Base-by-base conservation (phyloP, 1,284 basidiomycete species). In the Microbotryum intermedium region DNA sequence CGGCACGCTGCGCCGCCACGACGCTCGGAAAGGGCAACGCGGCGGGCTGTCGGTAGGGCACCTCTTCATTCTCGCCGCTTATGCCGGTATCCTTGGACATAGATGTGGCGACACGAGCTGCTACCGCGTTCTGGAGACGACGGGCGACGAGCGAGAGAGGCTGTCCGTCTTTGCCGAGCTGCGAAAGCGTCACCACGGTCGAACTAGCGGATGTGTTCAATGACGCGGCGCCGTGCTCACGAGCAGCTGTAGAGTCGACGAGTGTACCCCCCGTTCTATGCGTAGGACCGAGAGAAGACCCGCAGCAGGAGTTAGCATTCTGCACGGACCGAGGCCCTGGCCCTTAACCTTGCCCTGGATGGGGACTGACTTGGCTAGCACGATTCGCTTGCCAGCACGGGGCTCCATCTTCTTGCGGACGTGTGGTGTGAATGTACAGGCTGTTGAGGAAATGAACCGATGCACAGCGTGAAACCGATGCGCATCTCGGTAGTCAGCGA, bases 381-480 rank as follows among this genome's bases (percentile, higher is more conserved):
- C 55, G 26, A 57, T 57, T 2, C 55, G 48, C 13, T 57, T 57
- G 34, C 55, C 55, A 6, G 55, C 50, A 6, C 55, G 47, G 34
- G 48, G 48, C 11, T 43, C 28, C 20, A 55, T 50, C 11, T 60
- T 60, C 29, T 50, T 43, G 20, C 59, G 55, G 2, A 49, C 26
- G 3, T 57, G 55, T 4, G 55, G 59, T 6, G 59, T 57, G 25
- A 55, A 57, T 9, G 59, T 60, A 21, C 59, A 60, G 2, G 34
- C 34, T 39, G 34, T 18, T 16, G 34, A 39, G 34, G 34, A 16
- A 39, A 16, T 39, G 34, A 39, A 39, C 9, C 11, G 34, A 39
- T 39, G 34, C 34, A 39, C 18, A 39, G 16, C 18, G 13, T 16
- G 34, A 39, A 16, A 39, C 34, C 34, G 34, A 39, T 6, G 34